Conservation (phyloP, 306 rosid species). For the Dryas octopetala region DNA sequence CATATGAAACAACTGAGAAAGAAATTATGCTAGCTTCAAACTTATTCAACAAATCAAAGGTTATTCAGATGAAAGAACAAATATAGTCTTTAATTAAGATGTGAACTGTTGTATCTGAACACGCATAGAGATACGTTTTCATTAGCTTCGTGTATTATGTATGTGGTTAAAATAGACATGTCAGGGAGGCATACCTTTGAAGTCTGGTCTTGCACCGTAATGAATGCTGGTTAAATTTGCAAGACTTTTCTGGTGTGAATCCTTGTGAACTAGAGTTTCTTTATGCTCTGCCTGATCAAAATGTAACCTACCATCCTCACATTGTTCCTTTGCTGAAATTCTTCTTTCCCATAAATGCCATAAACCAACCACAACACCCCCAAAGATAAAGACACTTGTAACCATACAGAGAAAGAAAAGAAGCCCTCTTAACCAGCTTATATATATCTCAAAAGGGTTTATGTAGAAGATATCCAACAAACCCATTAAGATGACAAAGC, state of each 20-base stretch:
- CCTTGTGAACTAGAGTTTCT: slow-evolving; percentile 26
- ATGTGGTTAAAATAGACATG: not conserved
- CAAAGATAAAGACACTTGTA: slow-evolving; percentile 65
- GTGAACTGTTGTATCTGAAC: slow-evolving; percentile 1
- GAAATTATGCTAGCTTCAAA: not conserved
- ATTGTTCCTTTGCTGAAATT: slow-evolving; percentile 29
- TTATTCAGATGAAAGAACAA: not conserved
- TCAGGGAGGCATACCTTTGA: slow-evolving; percentile 51
- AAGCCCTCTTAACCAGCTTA: slow-evolving; percentile 90
- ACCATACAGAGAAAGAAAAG: slow-evolving; percentile 63
- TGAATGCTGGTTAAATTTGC: slow-evolving; percentile 33
- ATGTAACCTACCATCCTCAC: slow-evolving; percentile 19
- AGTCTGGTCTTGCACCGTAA: slow-evolving; percentile 81
- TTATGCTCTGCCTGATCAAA: slow-evolving; percentile 26
- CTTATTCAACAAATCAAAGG: not conserved
- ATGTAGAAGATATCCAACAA: slow-evolving; percentile 61
- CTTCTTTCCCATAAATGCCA: slow-evolving; percentile 74
- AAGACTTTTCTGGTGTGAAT: slow-evolving; percentile 25
- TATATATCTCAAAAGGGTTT: slow-evolving; percentile 45
- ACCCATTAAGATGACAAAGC: slow-evolving; percentile 50
- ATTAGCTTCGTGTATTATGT: slow-evolving; percentile 6
- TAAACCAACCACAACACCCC: slow-evolving; percentile 63
- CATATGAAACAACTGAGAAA: not conserved
- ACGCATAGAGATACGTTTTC: not conserved
- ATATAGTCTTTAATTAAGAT: not conserved